Base-by-base conservation (phyloP, 176 grass and related monocot genomes). In the Alloteropsis semialata region DNA sequence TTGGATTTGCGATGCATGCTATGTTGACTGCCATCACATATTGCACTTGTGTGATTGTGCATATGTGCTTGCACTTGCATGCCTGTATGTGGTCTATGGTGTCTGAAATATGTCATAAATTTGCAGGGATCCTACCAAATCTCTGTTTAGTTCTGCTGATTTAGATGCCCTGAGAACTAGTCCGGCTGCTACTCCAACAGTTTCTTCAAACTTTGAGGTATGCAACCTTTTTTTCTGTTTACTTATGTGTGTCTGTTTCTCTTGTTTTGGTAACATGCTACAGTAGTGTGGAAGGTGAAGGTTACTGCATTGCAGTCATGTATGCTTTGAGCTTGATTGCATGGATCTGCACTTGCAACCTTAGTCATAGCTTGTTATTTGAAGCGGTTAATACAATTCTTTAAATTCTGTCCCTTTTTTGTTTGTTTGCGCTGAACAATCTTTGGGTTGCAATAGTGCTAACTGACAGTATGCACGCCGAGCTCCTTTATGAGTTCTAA, bases 181-280 rank as follows among this genome's bases (percentile, higher is more conserved):
- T 57, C 68, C 16, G 16, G 77, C 86, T 76, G 88, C 92, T 78
- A 89, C 78, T 84, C 87, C 91, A 87, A 90, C 91, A 32, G 62
- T 98, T 48, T 98, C 95, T 28, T 98, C 95, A 41, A 98, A 98
- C 74, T 98, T 98, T 38, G 92, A 94, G 95, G 95, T 86, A 84
- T 49, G 42, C 77, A 27, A 27, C 6, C 50, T 65, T 9, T 84
- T 43, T 74, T 76, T 66, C n/a, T 30, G n/a, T 19, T 51, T 11
- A 42, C 72, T 62, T 86, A 51, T 88, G 76, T 61, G 33, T 80
- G 72, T 73, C 43, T 83, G n/a, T 56, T 75, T 70, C 59, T 82
- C n/a, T 87, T 62, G 36, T 69, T 72, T 36, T 45, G 72, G 49
- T 21, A 49, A 50, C 30, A 24, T 69, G 64, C 72, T 61, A 62